Base-by-base conservation (phyloP, 2,329 filamentous ascomycete species). In the Fusarium sp. region DNA sequence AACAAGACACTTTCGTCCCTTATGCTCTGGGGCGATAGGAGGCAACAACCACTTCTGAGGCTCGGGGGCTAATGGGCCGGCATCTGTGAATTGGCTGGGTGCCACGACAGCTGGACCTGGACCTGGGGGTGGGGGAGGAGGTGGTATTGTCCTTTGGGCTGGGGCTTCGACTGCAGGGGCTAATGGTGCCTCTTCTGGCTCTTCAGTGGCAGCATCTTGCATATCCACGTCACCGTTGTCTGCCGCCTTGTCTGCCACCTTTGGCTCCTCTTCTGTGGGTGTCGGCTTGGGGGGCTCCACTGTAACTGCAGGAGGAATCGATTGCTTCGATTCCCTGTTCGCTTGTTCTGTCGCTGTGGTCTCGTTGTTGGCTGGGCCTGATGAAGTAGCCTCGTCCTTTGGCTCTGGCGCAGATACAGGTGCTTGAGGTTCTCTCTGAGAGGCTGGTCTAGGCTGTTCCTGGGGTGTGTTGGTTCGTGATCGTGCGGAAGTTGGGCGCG, bases 1-100 rank as follows among this genome's bases (percentile, higher is more conserved):
- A 20, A 99, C 95, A 42, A 99, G 85, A 77, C 96, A 99, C 82
- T 99, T 99, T 78, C 93, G 91, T 32, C 94, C 94, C 81, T 92
- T 90, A 76, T 96, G 90, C 75, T 93, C 91, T 30, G 93, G 91
- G 42, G 90, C 86, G 73, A 95, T 88, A 2, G 95, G 91, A n/a
- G 94, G 94, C 59, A 99, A 84, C 38, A 99, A 85, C 83, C 88
- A 93, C 76, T 91, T 90, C 83, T 76, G 87, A 80, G 48, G 76
- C 63, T 81, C 83, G 15, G 81, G 82, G 18, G 80, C 80, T 23
- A 82, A 81, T 49, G 82, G 82, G 27, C 83, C 82, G 11, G 82
- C 81, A 52, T 87, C 85, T 11, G 68, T 56, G 13, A 77, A 68
- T 20, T 56, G 86, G 78, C 71, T 85, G 78, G 67, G 82, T 71